Base-by-base conservation (phyloP, 305 asterid genomes). In the Caryopteris hybrid region DNA sequence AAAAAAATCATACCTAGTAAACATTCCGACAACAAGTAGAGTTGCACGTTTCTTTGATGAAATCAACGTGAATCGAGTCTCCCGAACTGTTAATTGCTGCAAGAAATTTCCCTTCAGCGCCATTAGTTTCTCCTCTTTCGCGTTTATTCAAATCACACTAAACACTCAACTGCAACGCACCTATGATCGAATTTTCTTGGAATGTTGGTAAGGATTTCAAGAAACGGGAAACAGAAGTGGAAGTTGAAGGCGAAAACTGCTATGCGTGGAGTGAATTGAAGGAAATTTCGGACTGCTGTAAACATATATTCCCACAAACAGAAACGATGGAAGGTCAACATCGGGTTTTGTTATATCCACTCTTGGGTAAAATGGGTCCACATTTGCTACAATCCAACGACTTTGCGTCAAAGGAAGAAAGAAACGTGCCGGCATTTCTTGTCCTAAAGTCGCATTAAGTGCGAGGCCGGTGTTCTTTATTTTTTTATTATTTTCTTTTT, bases 1-100 rank as follows among this genome's bases (percentile, higher is more conserved):
- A 47, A 14, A 53, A 50, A 55, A 33, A 6, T 55, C n/a, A 38
- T 69, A 86, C 92, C 88, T 78, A 73, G 82, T 77, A 71, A 82
- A 84, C 69, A 75, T 77, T 39, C 80, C 76, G 58, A 76, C 74
- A 22, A 85, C 75, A 63, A 41, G 55, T 13, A 55, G 45, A 45
- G 81, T 66, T 33, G 69, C 52, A 76, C 66, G 76, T 50, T 72
- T 73, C 77, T 46, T 55, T 17, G 86, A 45, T 12, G 66, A 64
- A 79, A 65, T 54, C 62, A 72, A 25, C 47, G 75, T 11, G 60
- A 69, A 52, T 53, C 72, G 83, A 16, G 81, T 71, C 54, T 79
- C 80, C 67, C 74, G 75, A 46, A 79, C 72, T 45, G 68, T 27
- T 43, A 82, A 69, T 56, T 79, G 80, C 60, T 80, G 87, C 38